Conservation (phyloP, 305 asterid species). For the Rubia occidens region DNA sequence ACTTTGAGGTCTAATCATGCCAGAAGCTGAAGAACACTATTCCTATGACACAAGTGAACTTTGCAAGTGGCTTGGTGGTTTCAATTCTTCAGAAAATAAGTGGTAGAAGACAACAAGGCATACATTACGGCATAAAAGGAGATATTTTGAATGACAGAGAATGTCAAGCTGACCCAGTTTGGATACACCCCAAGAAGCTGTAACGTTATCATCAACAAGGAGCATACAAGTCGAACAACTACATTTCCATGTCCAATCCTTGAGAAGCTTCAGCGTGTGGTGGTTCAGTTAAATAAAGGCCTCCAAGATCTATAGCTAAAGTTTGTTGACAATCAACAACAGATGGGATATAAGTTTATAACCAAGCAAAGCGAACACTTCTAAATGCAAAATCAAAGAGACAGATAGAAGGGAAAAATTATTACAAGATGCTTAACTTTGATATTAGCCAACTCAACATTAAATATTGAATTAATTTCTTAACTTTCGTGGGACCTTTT, state of each 20-base stretch:
- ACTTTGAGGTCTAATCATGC: slow-evolving; percentile 26
- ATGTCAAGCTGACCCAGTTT: slow-evolving; percentile 72
- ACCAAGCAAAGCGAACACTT: too few species aligned
- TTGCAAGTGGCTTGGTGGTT: slow-evolving; percentile 74
- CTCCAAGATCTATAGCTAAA: too few species aligned
- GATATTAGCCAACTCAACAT: too few species aligned
- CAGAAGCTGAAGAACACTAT: slow-evolving; percentile 86
- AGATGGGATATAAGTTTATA: too few species aligned
- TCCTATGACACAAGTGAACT: slow-evolving; percentile 83
- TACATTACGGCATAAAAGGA: slow-evolving; percentile 71
- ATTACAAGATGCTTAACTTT: too few species aligned
- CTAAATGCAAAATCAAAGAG: too few species aligned
- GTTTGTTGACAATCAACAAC: too few species aligned
- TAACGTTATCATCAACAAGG: slow-evolving; percentile 55
- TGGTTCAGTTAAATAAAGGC: slow-evolving; percentile 21
- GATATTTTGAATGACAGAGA: slow-evolving; percentile 52
- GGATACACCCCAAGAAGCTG: slow-evolving; percentile 66
- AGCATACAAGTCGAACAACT: slow-evolving; percentile 62
- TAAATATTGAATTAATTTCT: too few species aligned
- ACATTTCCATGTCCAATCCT: slow-evolving; percentile 85
- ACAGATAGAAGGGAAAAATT: too few species aligned
- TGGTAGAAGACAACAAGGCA: slow-evolving; percentile 71
- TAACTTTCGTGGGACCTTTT: too few species aligned
- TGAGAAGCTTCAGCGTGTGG: slow-evolving; percentile 49
- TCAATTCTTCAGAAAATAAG: slow-evolving; percentile 65